Conservation (phyloP, 2,329 filamentous ascomycete genomes). For the Xylaria hypoxylon region DNA sequence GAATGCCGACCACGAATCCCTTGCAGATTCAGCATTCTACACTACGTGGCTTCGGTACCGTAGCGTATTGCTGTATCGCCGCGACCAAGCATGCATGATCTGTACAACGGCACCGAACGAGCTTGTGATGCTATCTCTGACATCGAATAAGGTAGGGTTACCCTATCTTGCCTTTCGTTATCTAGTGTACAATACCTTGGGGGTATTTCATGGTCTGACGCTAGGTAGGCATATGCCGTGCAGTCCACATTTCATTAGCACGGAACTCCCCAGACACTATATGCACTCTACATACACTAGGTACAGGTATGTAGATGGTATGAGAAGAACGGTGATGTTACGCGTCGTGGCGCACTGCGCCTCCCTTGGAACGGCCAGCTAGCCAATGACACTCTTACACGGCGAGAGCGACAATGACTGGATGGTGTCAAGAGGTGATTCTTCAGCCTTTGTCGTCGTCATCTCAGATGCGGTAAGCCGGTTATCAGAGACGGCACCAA, state of each 20-base stretch:
- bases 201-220: too few species aligned
- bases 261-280: constrained; percentile 29
- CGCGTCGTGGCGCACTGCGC: constrained; percentile 33
- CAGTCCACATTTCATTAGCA: neutral
- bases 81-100: neutral
- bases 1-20: neutral
- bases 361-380: constrained; percentile 7
- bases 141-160: too few species aligned
- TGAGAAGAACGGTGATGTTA: constrained; percentile 25
- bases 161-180: neutral
- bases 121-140: too few species aligned
- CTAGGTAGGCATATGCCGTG: constrained; percentile 1
- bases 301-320: too few species aligned
- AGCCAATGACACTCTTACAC: constrained; percentile 32
- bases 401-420: neutral
- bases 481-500: neutral
- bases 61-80: too few species aligned
- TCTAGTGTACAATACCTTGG: neutral
- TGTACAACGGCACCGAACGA: too few species aligned
- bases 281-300: too few species aligned
- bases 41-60: too few species aligned
- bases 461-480: neutral
- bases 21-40: too few species aligned
- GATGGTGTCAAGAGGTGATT: neutral
- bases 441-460: constrained; percentile 22